Conservation (phyloP, 2,329 filamentous ascomycete genomes). For the Trichoderma sp. region DNA sequence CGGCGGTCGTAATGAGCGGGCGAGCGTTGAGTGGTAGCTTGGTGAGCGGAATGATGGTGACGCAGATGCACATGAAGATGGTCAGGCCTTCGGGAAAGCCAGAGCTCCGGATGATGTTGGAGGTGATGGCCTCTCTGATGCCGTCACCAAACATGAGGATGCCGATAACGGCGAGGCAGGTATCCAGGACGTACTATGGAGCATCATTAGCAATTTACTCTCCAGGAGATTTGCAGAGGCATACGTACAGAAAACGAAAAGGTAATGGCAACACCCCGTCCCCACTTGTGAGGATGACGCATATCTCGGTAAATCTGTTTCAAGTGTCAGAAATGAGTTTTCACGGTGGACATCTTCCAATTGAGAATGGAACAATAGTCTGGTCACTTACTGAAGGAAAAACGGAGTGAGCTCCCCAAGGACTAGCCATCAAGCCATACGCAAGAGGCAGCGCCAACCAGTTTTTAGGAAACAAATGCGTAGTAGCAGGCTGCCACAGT, state of each 20-base stretch:
- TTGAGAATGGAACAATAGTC: not conserved
- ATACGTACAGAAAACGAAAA: slow-evolving; percentile 77
- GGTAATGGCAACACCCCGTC: slow-evolving; percentile 71
- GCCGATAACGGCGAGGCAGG: slow-evolving; percentile 78
- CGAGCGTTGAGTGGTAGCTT: slow-evolving; percentile 91
- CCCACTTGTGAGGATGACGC: slow-evolving; percentile 79
- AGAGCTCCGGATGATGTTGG: slow-evolving; percentile 75
- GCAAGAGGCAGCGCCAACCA: slow-evolving; percentile 87
- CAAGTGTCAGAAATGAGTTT: not conserved
- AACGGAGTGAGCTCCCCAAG: slow-evolving; percentile 64
- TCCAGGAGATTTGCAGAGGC: not conserved
- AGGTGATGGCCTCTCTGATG: slow-evolving; percentile 87
- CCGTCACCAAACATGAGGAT: slow-evolving; percentile 92
- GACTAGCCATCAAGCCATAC: slow-evolving; percentile 85
- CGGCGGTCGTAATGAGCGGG: slow-evolving; percentile 82
- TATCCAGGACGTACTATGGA: slow-evolving; percentile 72
- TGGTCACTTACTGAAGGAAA: slow-evolving; percentile 70
- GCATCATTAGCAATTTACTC: not conserved
- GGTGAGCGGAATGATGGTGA: slow-evolving; percentile 90
- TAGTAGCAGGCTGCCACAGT: slow-evolving; percentile 74
- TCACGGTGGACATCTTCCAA: not conserved
- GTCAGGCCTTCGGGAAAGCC: slow-evolving; percentile 75
- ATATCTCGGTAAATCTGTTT: slow-evolving; percentile 62
- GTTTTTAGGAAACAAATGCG: slow-evolving; percentile 79
- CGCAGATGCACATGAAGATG: slow-evolving; percentile 80